Base-by-base conservation (phyloP, 805 yeast species). In the Grigorovia yakushimaensis region DNA sequence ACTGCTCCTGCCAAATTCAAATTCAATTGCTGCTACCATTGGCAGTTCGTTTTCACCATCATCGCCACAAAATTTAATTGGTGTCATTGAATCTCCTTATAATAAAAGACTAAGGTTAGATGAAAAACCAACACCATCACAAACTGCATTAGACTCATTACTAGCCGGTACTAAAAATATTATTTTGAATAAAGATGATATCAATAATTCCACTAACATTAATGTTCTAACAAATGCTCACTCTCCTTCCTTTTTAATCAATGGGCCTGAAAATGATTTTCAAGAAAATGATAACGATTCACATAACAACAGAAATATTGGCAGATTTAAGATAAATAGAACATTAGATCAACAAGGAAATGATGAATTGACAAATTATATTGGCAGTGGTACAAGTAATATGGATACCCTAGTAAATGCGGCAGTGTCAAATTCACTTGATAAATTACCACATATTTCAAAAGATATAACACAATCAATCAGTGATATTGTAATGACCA, bases 141-240 rank as follows among this genome's bases (percentile, higher is more conserved):
- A 58, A 36, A 55, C 66, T 9, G 65, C 67, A 1, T 45, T 64
- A 19, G 65, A 64, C 45, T 55, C 65, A 1, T 48, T 64, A n/a
- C 48, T 64, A 35, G 17, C 37, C 15, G 37, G 37, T 33, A 33
- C 4, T 33, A 33, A 33, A 7, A 33, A n/a, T 15, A n/a, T 33
- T 33, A n/a, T 13, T 33, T 11, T 33, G 17, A 33, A 33, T 13
- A 33, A 15, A 33, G 37, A 33, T 33, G 37, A 33, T 33, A 33
- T 15, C 7, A 33, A 58, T 54, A 39, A 52, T 64, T 1, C 49
- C 56, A 2, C 51, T 55, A 11, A 60, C 50, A 49, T 7, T 43
- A 45, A 17, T 9, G 39, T 1, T 41, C 30, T 39, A 19, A 22
- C n/a, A 24, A 39, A 19, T n/a, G 17, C 19, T 18, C 41, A 15